Conservation (phyloP, 208 protist genomes). For the Trichomonas vaginalis region DNA sequence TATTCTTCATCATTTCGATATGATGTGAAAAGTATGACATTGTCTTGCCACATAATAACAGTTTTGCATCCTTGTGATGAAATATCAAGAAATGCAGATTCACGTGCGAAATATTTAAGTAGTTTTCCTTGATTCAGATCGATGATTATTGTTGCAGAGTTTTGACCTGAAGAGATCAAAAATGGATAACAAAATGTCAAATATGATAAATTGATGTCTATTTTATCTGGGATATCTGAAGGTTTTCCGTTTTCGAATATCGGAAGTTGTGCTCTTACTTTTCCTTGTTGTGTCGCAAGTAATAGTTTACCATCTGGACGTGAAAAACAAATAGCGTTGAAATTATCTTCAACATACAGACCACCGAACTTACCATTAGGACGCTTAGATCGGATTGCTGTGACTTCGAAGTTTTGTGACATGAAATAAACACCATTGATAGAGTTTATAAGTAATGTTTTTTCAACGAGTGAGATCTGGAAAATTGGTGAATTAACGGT, state of each 20-base stretch:
- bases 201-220: background rate
- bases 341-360: background rate
- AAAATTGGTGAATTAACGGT: background rate
- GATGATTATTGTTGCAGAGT: background rate
- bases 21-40: background rate
- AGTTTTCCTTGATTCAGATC: background rate
- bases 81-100: background rate
- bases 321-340: background rate
- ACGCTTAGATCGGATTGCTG: background rate
- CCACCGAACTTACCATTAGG: background rate
- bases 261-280: background rate
- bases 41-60: background rate
- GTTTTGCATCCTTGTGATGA: background rate
- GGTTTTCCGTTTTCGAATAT: background rate
- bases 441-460: background rate
- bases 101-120: background rate
- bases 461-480: background rate
- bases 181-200: background rate
- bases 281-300: background rate
- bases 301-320: background rate
- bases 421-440: background rate
- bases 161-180: background rate
- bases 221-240: background rate
- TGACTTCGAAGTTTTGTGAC: background rate
- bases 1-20: background rate